These are phyloP conservation scores for Malassezia dermatis DNA, from an alignment of 1,284 basidiomycete species.

Conservation along the genomic window DNA sequence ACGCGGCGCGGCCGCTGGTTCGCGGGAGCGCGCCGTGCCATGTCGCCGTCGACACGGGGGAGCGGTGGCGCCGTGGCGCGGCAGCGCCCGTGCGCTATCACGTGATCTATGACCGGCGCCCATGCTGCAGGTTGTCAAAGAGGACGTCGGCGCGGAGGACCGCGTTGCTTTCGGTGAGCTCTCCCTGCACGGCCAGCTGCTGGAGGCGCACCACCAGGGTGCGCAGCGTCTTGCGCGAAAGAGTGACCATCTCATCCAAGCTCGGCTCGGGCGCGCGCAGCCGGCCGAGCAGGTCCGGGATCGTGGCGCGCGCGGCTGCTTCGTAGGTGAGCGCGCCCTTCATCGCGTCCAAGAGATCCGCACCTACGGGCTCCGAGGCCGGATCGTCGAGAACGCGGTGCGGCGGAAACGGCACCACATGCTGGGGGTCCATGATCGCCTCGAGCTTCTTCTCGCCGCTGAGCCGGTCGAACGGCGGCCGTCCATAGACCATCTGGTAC, in stretches of 20 bases:
- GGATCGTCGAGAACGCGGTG: conserved; percentile 55
- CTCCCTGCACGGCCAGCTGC: conserved; percentile 24
- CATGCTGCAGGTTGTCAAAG: conserved; percentile 6
- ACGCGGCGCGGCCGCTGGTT: conserved; percentile 20
- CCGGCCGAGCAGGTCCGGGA: conserved; percentile 56
- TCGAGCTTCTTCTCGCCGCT: conserved; percentile 83
- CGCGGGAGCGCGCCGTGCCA: not conserved
- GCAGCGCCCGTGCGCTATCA: not conserved
- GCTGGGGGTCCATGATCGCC: conserved; percentile 64
- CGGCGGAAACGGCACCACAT: conserved; percentile 66
- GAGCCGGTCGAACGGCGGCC: conserved; percentile 76
- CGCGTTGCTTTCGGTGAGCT: conserved; percentile 34
- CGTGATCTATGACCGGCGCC: not conserved
- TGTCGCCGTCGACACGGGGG: not conserved
- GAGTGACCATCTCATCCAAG: conserved; percentile 23
- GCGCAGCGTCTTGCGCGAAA: conserved; percentile 26
- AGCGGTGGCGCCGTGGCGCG: not conserved
- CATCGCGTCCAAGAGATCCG: conserved; percentile 63
- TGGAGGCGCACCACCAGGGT: conserved; percentile 30
- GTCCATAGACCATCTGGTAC: conserved; percentile 89
- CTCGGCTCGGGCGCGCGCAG: conserved; percentile 38
- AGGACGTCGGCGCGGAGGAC: conserved; percentile 26
- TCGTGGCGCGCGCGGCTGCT: conserved; percentile 68
- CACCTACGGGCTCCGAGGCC: conserved; percentile 53
- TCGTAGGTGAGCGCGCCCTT: conserved; percentile 63